phyloP scores from a whole-genome alignment of 495 filamentous ascomycete genomes.

The Elaphomyces granulatus region DNA sequence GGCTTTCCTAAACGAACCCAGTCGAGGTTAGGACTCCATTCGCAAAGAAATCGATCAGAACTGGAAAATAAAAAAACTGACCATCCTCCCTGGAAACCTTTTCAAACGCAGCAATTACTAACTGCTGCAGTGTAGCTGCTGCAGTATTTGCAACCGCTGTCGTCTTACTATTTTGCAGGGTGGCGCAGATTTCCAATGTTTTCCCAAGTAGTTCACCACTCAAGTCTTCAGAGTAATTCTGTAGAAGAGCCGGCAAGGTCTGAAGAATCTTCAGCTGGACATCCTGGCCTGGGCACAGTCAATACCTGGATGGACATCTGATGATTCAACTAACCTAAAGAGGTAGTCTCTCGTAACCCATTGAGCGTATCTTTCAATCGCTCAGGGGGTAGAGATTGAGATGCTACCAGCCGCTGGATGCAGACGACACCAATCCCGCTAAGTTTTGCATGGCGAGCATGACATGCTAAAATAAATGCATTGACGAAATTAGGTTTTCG shows the following conservation, averaged over 20 bases:
- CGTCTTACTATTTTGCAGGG: conserved; percentile 78
- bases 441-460: conserved; percentile 76
- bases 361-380: conserved; percentile 71
- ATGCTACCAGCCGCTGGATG: conserved; percentile 74
- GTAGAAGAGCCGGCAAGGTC: conserved; percentile 75
- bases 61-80: conserved; percentile 4
- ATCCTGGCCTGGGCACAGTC: conserved; percentile 52
- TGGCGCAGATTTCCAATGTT: conserved; percentile 78
- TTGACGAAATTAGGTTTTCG: conserved; percentile 70
- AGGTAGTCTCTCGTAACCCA: conserved; percentile 68
- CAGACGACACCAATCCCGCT: conserved; percentile 76
- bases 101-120: conserved; percentile 85
- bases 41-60: not conserved
- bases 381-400: conserved; percentile 56
- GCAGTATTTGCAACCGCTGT: conserved; percentile 87
- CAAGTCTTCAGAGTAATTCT: conserved; percentile 76
- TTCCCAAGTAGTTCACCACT: conserved; percentile 66
- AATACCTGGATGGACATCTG: no score
- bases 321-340: no score
- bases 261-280: conserved; percentile 94
- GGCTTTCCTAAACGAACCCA: conserved; percentile 38
- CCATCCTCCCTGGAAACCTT: conserved; percentile 74
- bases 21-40: conserved; percentile 11
- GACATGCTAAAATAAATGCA: conserved; percentile 85
- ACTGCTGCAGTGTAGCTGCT: conserved; percentile 85